Base-by-base conservation (phyloP, 768 basidiomycete species). In the Tulasnella sp. region DNA sequence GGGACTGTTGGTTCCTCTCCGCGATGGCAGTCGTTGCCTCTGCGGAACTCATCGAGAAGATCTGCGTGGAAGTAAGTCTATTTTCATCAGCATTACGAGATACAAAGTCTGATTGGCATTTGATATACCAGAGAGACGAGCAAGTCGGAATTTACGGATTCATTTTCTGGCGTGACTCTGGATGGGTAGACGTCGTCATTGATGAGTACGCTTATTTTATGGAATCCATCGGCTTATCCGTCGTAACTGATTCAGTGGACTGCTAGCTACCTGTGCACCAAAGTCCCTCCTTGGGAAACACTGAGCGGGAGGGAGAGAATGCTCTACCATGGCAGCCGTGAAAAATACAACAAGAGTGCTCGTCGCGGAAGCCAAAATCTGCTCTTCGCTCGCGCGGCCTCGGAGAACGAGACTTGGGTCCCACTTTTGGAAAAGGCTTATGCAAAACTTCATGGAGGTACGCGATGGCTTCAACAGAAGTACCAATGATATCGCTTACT, bases 141-240 rank as follows among this genome's bases (percentile, higher is more conserved):
- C 72, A 82, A 75, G 83, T 86, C 36, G 86, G 86, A 2, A 81
- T 88, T 7, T 88, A 87, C 73, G 86, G 86, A 1, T 88, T 86
- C 76, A 82, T 87, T 63, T 87, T 88, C 77, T 85, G 83, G 76
- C 79, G 85, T 2, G 86, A 87, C 76, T 78, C 79, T 59, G 78
- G 80, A 26, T 87, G 86, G 86, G 83, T 83, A 17, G 80, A 82
- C 9, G 81, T 87, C 6, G 81, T 88, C 73, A 82, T 87, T 67
- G 87, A 88, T 75, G 87, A 88, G 86, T 86, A 74, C 42, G 84
- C 79, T 3, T 29, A 8, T 29, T 12, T n/a, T n/a, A n/a, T 19
- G n/a, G 14, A 12, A 1, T n/a, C 26, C 35, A 40, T 42, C 36
- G 16, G 26, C 29, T 35, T n/a, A 36, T 9, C 26, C 12, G 17